Evolutionary conservation across 2,329 filamentous ascomycete genomes (phyloP).

Genomic region (Diaporthe nobilis): DNA sequence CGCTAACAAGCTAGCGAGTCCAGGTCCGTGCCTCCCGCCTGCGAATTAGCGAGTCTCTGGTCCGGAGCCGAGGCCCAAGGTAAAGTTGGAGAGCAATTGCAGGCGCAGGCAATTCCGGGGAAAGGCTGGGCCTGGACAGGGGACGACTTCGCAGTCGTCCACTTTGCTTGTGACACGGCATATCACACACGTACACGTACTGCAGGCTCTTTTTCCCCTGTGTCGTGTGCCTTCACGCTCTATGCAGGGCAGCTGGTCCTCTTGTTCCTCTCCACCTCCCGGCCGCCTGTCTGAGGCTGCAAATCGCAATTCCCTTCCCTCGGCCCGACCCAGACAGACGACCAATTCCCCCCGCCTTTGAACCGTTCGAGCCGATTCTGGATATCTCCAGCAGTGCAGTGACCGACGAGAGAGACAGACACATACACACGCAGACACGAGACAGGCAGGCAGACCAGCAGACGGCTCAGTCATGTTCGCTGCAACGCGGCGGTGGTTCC

Average conservation of each 20-base stretch:
- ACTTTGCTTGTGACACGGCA: conserved; percentile 35
- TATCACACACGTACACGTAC: background rate
- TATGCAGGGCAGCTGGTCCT: background rate
- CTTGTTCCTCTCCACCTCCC: background rate
- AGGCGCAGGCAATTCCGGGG: conserved; percentile 17
- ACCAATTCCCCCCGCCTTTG: background rate
- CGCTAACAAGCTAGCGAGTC: background rate
- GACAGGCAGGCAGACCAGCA: background rate
- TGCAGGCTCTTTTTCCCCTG: background rate
- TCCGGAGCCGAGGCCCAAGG: conserved; percentile 35
- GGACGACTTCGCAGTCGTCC: conserved; percentile 30
- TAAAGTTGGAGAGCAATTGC: conserved; percentile 7
- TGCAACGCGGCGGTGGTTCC: conserved; percentile 90
- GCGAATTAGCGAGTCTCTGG: background rate
- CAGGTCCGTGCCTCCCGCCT: conserved; percentile 16
- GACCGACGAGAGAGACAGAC: background rate
- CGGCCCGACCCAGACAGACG: conserved; percentile 14
- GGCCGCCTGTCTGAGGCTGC: background rate
- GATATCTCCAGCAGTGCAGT: background rate
- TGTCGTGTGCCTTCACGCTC: conserved; percentile 7
- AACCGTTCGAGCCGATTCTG: background rate
- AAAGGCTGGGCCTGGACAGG: conserved; percentile 51
- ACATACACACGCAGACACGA: background rate
- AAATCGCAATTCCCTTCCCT: background rate
- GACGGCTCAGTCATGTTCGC: conserved; percentile 64